phyloP scores from a whole-genome alignment of 768 basidiomycete species.

The Calocera viscosa region DNA sequence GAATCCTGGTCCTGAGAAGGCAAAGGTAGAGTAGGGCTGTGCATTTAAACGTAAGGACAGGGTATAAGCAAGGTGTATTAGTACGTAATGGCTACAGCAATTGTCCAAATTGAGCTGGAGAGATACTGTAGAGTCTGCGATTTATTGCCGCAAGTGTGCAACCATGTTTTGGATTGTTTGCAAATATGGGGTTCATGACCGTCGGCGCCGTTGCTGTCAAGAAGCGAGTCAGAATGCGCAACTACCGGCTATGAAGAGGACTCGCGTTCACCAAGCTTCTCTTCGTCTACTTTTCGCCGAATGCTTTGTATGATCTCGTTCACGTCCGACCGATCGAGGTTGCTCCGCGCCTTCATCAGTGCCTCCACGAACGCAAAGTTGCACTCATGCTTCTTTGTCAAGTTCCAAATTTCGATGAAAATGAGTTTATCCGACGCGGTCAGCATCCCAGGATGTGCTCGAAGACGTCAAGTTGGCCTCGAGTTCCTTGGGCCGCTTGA shows the following conservation, averaged over 20 bases:
- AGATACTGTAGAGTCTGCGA: neutral
- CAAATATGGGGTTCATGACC: constrained; percentile 84
- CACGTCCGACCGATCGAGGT: constrained; percentile 77
- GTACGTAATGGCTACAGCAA: constrained; percentile 10
- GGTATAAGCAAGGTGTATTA: constrained; percentile 14
- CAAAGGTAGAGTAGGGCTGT: constrained; percentile 27
- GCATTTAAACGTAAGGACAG: constrained; percentile 28
- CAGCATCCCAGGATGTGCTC: constrained; percentile 68
- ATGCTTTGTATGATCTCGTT: constrained; percentile 89
- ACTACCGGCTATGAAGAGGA: constrained; percentile 20
- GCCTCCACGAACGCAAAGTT: constrained; percentile 85
- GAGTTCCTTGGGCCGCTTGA: constrained; percentile 67
- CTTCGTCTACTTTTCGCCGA: constrained; percentile 84
- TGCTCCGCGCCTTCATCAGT: constrained; percentile 76
- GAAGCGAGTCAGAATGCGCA: constrained; percentile 11
- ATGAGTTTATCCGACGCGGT: constrained; percentile 79
- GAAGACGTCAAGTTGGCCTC: constrained; percentile 68
- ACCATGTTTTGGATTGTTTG: constrained; percentile 21
- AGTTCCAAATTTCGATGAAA: constrained; percentile 86
- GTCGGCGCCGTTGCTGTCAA: constrained; percentile 61
- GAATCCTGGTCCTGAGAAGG: constrained; percentile 23
- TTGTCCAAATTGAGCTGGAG: neutral
- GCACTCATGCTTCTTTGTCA: constrained; percentile 87
- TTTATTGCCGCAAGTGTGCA: neutral
- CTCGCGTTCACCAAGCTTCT: constrained; percentile 69